Percentiles rank a stretch among this genome's conserved stretches.
Evolutionary conservation across 257 asterid species (phyloP).

Genomic region (Paulownia fortunei): DNA sequence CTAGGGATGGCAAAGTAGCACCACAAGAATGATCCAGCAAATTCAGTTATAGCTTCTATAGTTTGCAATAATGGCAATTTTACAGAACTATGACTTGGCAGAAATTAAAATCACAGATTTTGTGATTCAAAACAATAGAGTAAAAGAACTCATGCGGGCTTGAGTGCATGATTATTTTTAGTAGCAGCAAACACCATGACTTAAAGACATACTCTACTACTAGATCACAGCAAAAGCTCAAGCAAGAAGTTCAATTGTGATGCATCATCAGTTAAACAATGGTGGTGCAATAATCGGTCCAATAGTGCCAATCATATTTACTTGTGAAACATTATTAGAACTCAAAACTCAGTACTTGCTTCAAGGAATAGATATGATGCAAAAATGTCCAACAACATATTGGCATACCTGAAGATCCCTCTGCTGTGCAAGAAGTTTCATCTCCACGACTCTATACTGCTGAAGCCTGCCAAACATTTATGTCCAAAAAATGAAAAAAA

Average conservation of each 20-base stretch:
- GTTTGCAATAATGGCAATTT: background rate
- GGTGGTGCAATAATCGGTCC: background rate
- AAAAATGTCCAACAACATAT: background rate
- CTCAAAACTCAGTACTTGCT: background rate
- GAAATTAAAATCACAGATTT: background rate
- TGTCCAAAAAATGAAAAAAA: background rate
- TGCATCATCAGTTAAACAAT: background rate
- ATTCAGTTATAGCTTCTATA: background rate
- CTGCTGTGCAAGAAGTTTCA: conserved; percentile 47
- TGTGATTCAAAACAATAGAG: background rate
- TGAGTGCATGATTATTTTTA: background rate
- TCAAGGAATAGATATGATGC: background rate
- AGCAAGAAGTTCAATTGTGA: background rate
- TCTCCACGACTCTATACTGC: conserved; percentile 47
- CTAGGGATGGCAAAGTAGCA: background rate
- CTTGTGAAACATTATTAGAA: background rate
- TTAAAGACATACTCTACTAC: background rate
- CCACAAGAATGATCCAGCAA: background rate
- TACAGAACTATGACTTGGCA: too few relatives aligned
- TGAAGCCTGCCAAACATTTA: conserved; percentile 35
- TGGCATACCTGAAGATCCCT: conserved; percentile 41
- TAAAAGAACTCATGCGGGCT: background rate
- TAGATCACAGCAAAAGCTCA: conserved; percentile 4
- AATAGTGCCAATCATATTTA: background rate
- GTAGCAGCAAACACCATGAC: background rate